A percentile compares a stretch with the other conserved stretches of the same genome.
Conservation (phyloP, 1,284 basidiomycete species). For the Sanghuangporus sanghuang region DNA sequence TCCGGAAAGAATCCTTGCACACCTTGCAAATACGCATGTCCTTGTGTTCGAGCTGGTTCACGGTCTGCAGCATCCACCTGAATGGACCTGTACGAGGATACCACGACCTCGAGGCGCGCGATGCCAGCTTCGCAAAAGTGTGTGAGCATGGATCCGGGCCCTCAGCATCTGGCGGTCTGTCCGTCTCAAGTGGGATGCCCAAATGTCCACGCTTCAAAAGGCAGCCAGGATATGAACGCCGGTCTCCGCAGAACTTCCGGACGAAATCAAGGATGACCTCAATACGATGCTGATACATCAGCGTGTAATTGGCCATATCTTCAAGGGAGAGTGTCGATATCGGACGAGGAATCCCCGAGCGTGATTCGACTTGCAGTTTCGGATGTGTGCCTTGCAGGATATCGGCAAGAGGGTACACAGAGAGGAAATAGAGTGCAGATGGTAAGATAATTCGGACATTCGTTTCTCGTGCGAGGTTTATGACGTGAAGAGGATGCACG, state of each 20-base stretch:
- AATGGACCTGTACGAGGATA: conserved; percentile 46
- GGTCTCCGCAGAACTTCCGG: conserved; percentile 37
- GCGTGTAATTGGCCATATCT: conserved; percentile 46
- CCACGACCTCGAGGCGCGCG: conserved; percentile 46
- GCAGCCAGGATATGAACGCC: conserved; percentile 26
- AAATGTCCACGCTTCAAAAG: background rate
- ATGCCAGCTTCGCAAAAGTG: conserved; percentile 38
- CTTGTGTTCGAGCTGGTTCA: conserved; percentile 33
- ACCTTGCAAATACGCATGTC: conserved; percentile 30
- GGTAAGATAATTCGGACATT: conserved; percentile 45
- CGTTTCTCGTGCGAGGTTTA: conserved; percentile 52
- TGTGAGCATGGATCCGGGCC: conserved; percentile 32
- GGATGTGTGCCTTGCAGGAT: conserved; percentile 47
- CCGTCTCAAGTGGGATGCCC: background rate
- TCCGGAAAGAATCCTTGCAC: conserved; percentile 41
- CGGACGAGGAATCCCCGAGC: conserved; percentile 38
- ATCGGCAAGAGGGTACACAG: conserved; percentile 47
- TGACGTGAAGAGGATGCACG: conserved; percentile 54
- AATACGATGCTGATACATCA: conserved; percentile 54
- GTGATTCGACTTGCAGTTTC: conserved; percentile 43
- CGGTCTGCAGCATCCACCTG: conserved; percentile 48
- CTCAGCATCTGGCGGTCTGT: conserved; percentile 20
- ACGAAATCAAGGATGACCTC: conserved; percentile 47
- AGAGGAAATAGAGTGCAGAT: conserved; percentile 53
- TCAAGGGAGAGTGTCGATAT: conserved; percentile 36